phyloP scores from a whole-genome alignment of 306 rosid species.

The Cicer bijugum region DNA sequence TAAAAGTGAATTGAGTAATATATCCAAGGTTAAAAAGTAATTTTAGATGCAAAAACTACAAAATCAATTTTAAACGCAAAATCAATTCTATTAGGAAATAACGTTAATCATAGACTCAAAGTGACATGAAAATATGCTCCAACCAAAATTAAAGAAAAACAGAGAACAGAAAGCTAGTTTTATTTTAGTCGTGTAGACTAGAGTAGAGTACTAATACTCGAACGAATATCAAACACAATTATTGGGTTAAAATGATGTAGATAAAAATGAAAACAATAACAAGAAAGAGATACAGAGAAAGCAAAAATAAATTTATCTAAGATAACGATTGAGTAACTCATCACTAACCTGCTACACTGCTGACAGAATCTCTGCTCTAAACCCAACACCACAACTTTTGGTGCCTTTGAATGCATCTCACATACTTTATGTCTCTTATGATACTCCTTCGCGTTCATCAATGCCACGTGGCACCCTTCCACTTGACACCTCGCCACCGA shows the following conservation, averaged over 20 bases:
- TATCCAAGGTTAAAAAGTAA: too few species aligned
- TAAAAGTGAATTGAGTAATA: too few species aligned
- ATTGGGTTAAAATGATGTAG: not conserved
- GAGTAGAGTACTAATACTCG: not conserved
- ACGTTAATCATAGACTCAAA: too few species aligned
- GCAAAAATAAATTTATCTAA: not conserved
- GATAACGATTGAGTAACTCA: not conserved
- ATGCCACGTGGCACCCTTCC: conserved; percentile 89
- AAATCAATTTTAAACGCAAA: too few species aligned
- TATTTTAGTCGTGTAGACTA: not conserved
- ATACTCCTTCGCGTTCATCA: conserved; percentile 80
- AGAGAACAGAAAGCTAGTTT: not conserved
- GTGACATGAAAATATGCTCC: too few species aligned
- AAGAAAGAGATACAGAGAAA: too few species aligned
- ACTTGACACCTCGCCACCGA: conserved; percentile 82
- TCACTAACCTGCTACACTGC: conserved; percentile 87
- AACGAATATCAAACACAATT: not conserved
- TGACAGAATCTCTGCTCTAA: conserved; percentile 94
- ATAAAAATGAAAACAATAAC: not conserved
- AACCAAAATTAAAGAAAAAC: too few species aligned
- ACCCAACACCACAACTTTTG: conserved; percentile 77
- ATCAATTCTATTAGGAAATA: too few species aligned
- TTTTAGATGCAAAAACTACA: too few species aligned
- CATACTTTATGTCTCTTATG: conserved; percentile 96
- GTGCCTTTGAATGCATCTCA: conserved; percentile 93